A percentile compares a stretch with the other conserved stretches of the same genome.
Conservation (phyloP, 768 basidiomycete species). For the Psilocybe azurescens region DNA sequence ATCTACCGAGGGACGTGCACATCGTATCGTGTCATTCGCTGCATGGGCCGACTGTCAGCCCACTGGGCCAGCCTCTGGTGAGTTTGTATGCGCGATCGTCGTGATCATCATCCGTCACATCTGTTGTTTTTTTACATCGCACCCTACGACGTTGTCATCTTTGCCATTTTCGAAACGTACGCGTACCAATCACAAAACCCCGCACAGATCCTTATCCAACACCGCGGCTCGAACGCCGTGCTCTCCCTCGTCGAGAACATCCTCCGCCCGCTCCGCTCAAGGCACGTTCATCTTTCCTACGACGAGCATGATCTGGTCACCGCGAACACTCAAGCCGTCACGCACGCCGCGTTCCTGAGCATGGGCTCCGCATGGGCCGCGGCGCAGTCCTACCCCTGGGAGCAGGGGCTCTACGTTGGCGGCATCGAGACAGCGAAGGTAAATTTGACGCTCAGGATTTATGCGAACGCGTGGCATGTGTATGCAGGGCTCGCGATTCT, state of each 20-base stretch:
- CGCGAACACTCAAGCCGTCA: conserved; percentile 98
- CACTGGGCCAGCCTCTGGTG: conserved; percentile 90
- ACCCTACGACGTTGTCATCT: too few relatives aligned
- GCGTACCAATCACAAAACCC: neutral
- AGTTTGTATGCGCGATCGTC: conserved; percentile 20
- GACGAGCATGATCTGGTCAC: conserved; percentile 96
- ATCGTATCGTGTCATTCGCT: conserved; percentile 95
- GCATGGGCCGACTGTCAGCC: conserved; percentile 90
- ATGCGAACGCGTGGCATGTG: conserved; percentile 98
- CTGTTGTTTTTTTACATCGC: too few relatives aligned
- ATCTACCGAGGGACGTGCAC: conserved; percentile 84
- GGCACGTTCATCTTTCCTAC: conserved; percentile 93
- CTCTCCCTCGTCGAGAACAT: conserved; percentile 82
- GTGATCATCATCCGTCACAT: too few relatives aligned
- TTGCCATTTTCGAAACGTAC: too few relatives aligned
- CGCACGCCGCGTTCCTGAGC: conserved; percentile 96
- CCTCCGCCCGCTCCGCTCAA: conserved; percentile 77
- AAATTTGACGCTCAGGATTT: conserved; percentile 95
- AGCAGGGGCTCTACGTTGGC: conserved; percentile 91
- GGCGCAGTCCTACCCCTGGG: conserved; percentile 88
- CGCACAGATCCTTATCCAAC: conserved; percentile 82
- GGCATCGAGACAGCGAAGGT: conserved; percentile 99
- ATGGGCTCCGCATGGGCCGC: conserved; percentile 98
- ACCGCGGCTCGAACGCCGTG: conserved; percentile 78
- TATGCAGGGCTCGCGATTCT: conserved; percentile 98